phyloP scores from a whole-genome alignment of 768 basidiomycete species.

The Phlebiopsis flavidoalba region DNA sequence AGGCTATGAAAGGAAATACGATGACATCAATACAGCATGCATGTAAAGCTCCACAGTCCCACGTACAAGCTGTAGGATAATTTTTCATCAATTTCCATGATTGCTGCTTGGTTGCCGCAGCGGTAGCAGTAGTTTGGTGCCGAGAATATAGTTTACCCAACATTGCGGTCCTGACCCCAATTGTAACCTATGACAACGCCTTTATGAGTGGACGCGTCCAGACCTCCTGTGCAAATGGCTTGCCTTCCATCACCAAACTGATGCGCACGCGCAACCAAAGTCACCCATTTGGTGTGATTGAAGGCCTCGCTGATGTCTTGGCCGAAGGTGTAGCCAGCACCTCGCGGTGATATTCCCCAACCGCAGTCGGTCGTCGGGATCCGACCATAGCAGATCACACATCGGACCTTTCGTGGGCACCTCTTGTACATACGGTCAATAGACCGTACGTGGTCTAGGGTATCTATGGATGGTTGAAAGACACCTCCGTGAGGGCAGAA shows the following conservation, averaged over 20 bases:
- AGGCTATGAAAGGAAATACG: conserved; percentile 51
- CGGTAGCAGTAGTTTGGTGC: conserved; percentile 99
- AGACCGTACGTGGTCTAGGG: conserved; percentile 96
- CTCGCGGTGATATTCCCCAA: conserved; percentile 98
- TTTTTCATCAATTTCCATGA: conserved; percentile 99
- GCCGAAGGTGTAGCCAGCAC: conserved; percentile 98
- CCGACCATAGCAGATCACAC: conserved; percentile 99
- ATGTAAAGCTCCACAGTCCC: neutral
- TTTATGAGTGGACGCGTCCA: neutral
- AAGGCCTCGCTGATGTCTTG: conserved; percentile 99
- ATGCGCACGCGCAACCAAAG: conserved; percentile 90
- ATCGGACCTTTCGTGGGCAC: conserved; percentile 99
- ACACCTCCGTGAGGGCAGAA: conserved; percentile 97
- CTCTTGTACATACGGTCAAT: conserved; percentile 99
- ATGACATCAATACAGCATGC: conserved; percentile 2
- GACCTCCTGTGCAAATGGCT: conserved; percentile 23
- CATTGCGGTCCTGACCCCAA: conserved; percentile 99
- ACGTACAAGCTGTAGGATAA: conserved; percentile 88
- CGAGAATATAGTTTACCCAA: conserved; percentile 99
- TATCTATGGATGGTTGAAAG: conserved; percentile 99
- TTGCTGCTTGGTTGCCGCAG: conserved; percentile 98
- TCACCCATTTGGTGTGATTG: conserved; percentile 98
- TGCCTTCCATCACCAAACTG: conserved; percentile 97
- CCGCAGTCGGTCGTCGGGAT: conserved; percentile 99
- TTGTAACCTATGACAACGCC: conserved; percentile 60